Evolutionary conservation across 1,284 basidiomycete genomes (phyloP).

Genomic region (Cutaneotrichosporon daszewskae): DNA sequence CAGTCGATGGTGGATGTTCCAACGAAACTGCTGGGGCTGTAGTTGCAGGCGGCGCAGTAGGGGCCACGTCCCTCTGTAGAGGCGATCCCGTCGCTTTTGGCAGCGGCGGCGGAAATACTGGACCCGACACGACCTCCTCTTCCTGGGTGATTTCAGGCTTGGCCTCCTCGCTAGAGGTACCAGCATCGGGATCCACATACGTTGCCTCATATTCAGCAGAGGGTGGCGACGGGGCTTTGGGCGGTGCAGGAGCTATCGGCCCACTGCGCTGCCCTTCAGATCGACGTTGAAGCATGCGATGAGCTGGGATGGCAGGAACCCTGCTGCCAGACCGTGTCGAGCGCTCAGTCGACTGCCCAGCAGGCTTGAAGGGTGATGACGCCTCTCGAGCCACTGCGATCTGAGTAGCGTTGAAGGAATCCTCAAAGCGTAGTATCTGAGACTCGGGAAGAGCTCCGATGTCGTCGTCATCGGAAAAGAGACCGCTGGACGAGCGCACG

Average conservation of each 20-base stretch:
- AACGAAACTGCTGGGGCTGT: too few species aligned
- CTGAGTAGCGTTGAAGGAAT: constrained; percentile 3
- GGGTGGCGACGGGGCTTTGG: not conserved
- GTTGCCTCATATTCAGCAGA: not conserved
- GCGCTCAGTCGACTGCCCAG: not conserved
- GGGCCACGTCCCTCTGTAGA: too few species aligned
- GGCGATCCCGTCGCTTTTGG: too few species aligned
- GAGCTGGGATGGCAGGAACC: not conserved
- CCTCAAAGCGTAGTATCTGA: not conserved
- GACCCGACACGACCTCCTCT: too few species aligned
- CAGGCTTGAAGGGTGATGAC: not conserved
- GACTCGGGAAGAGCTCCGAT: not conserved
- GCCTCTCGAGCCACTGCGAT: not conserved
- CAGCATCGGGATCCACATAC: not conserved
- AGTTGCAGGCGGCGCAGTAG: too few species aligned
- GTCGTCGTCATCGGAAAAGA: constrained; percentile 2
- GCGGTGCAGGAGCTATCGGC: not conserved
- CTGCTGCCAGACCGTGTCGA: not conserved
- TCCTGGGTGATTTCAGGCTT: too few species aligned
- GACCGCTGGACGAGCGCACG: not conserved
- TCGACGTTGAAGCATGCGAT: not conserved
- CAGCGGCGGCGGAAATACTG: too few species aligned
- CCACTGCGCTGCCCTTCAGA: not conserved
- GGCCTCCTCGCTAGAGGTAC: too few species aligned
- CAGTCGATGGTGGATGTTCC: too few species aligned